Base-by-base conservation (phyloP, 139 green algal genomes). In the Asterochloris sp. region DNA sequence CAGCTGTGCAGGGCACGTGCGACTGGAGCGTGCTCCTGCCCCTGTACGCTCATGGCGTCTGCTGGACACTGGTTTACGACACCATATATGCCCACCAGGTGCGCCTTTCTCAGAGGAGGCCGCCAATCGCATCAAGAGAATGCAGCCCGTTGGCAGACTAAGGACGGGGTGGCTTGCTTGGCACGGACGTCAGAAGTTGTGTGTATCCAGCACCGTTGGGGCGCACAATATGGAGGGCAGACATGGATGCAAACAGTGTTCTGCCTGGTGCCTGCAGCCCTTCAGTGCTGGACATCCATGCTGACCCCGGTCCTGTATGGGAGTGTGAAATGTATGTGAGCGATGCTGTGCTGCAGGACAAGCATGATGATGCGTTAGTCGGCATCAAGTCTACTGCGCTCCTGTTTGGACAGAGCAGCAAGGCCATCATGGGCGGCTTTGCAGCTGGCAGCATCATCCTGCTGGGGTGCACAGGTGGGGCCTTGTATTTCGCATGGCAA, bases 61-160 rank as follows among this genome's bases (percentile, higher is more conserved):
- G 76, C 71, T 99, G 97, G 97, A 99, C 96, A 13, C 87, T 99
- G 4, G 90, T 98, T 13, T 99, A 99, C 79, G 97, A 99, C 89
- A 99, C 97, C 13, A 98, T 99, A 62, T 99, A 99, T 80, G 97
- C 97, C 0, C 94, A 99, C 80, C 96, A 99, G 38, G 38, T 89
- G 94, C 38, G 38, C 6, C 38, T 54, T 2, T 54, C 38, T 54
- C 6, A 6, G 6, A 54, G 38, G 6, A 54, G 38, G 38, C 38
- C 6, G 38, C 38, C 6, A 10, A 6, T 71, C 1, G 12, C 27
- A 66, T 19, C 0, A 11, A 14, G 28, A n/a, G 14, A 63, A 12
- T 78, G 15, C 27, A 24, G 15, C 64, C 4, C 27, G 28, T 13
- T 64, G 28, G 19, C 74, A 26, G 14, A 62, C 11, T 4, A 6